Percentiles rank a stretch among this genome's conserved stretches.
These are phyloP conservation scores for Naganishia albida DNA, from an alignment of 1,284 basidiomycete species.

Conservation along the genomic window DNA sequence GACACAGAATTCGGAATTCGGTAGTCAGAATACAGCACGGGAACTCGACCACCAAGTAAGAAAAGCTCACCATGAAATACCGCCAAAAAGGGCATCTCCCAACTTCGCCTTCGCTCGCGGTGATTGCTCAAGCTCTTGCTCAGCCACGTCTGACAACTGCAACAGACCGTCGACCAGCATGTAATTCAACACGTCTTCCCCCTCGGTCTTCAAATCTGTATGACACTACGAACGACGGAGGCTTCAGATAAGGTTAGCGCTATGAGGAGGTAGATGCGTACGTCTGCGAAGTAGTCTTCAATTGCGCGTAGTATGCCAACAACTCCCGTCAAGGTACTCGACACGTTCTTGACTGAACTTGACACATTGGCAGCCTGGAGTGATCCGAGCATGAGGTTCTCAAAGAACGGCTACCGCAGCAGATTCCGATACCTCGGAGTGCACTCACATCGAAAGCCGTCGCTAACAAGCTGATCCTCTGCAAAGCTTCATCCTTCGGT, in stretches of 20 bases:
- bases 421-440: too few relatives aligned
- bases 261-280: not conserved
- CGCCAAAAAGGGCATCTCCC: slow-evolving; percentile 1
- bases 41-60: not conserved
- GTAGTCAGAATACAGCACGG: too few relatives aligned
- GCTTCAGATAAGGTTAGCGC: not conserved
- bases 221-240: not conserved
- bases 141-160: not conserved
- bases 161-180: not conserved
- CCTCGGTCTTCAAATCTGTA: not conserved
- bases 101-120: not conserved
- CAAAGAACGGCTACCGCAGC: too few relatives aligned
- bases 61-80: slow-evolving; percentile 8
- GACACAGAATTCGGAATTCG: too few relatives aligned
- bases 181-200: slow-evolving; percentile 3
- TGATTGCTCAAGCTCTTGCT: not conserved
- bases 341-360: too few relatives aligned
- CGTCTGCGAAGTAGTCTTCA: slow-evolving; percentile 5
- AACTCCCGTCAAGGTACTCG: not conserved
- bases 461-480: not conserved
- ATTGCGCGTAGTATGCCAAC: not conserved
- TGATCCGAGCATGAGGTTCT: not conserved
- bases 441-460: not conserved
- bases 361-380: not conserved
- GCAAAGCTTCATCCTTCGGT: not conserved